phyloP scores from a whole-genome alignment of 1,284 basidiomycete genomes.

The Cutaneotrichosporon sp. region DNA sequence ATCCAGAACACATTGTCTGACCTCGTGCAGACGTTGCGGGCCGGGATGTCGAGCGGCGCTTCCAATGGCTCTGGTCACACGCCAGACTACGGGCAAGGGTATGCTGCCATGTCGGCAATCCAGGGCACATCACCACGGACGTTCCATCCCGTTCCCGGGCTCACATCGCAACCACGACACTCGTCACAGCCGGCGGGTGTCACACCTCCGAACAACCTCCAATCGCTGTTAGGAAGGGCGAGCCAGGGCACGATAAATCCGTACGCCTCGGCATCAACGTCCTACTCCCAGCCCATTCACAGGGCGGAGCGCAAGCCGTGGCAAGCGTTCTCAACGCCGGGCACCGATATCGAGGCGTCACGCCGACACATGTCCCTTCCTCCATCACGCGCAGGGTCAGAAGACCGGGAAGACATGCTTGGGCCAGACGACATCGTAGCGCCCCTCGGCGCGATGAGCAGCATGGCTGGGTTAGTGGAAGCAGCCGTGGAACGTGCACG shows the following conservation, averaged over 20 bases:
- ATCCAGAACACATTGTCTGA: conserved; percentile 78
- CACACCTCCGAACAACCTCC: conserved; percentile 11
- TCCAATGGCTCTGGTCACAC: conserved; percentile 34
- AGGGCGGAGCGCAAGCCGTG: conserved; percentile 8
- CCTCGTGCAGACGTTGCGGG: conserved; percentile 60
- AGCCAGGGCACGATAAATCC: conserved; percentile 18
- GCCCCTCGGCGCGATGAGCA: conserved; percentile 49
- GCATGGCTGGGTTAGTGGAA: conserved; percentile 53
- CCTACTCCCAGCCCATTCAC: conserved; percentile 2
- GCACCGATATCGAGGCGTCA: conserved; percentile 1
- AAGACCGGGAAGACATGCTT: conserved; percentile 44
- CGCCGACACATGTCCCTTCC: conserved; percentile 30
- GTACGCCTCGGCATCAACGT: conserved; percentile 9
- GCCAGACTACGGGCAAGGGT: conserved; percentile 19
- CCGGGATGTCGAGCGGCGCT: conserved; percentile 30
- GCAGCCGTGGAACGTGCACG: conserved; percentile 52
- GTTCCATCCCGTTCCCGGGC: conserved; percentile 16
- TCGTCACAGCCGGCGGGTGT: background rate
- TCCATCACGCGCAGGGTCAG: conserved; percentile 44
- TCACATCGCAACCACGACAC: conserved; percentile 12
- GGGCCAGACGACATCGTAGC: conserved; percentile 48
- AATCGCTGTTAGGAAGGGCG: conserved; percentile 12
- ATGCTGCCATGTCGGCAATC: background rate
- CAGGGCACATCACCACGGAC: background rate
- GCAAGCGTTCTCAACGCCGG: conserved; percentile 16